phyloP scores from a whole-genome alignment of 2,329 filamentous ascomycete genomes.

The Nannizziopsis arthrosporioides region DNA sequence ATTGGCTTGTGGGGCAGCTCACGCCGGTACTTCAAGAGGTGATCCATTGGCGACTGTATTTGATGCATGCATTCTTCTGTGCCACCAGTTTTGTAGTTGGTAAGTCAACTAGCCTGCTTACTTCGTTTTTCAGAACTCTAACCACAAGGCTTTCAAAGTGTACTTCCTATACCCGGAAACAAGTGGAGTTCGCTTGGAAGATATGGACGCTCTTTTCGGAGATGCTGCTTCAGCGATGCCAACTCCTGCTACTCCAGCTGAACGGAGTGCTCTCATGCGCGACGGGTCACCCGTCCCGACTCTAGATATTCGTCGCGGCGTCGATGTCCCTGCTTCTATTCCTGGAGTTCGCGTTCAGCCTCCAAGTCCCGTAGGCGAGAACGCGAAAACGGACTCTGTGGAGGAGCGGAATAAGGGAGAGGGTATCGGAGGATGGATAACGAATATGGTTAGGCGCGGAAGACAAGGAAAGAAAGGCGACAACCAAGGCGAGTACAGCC shows the following conservation, averaged over 20 bases:
- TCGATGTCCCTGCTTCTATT: conserved; percentile 45
- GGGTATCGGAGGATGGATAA: conserved; percentile 59
- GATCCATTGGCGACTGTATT: conserved; percentile 88
- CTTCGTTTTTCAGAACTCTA: conserved; percentile 3
- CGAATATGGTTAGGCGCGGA: conserved; percentile 49
- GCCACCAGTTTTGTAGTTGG: conserved; percentile 89
- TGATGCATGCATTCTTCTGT: conserved; percentile 95
- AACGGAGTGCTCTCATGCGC: conserved; percentile 71
- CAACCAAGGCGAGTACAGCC: conserved; percentile 33
- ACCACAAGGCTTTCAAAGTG: conserved; percentile 44
- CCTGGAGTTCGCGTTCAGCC: conserved; percentile 74
- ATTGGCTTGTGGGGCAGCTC: conserved; percentile 92
- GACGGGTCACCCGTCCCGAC: conserved; percentile 68
- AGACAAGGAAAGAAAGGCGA: conserved; percentile 26
- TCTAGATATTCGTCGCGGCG: conserved; percentile 50
- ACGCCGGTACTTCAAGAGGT: conserved; percentile 84
- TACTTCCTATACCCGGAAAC: conserved; percentile 98
- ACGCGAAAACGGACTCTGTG: conserved; percentile 32
- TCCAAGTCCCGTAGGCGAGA: conserved; percentile 41
- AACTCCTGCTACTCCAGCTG: conserved; percentile 64
- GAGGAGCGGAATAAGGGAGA: conserved; percentile 33
- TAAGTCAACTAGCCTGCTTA: conserved; percentile 43
- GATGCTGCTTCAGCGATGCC: conserved; percentile 75
- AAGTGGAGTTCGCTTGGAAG: conserved; percentile 84
- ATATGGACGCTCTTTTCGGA: conserved; percentile 91